These are phyloP conservation scores for Ganoderma multipileum DNA, from an alignment of 1,284 basidiomycete species.

Conservation along the genomic window DNA sequence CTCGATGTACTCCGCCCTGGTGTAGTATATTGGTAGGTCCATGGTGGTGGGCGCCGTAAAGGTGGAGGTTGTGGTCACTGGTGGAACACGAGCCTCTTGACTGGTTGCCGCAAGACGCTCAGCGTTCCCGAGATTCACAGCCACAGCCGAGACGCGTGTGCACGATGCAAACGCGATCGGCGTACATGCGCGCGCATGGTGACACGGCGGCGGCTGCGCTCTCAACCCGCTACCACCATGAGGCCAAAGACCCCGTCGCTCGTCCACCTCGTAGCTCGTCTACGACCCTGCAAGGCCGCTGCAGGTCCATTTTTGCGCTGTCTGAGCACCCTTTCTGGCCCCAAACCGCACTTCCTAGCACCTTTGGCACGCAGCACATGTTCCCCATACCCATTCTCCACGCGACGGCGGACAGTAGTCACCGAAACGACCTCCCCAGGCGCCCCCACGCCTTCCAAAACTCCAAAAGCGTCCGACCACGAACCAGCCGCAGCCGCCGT, in stretches of 20 bases:
- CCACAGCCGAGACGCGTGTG: background rate
- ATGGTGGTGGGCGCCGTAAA: conserved; percentile 45
- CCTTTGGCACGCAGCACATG: background rate
- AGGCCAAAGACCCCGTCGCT: conserved; percentile 14
- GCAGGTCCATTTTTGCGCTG: conserved; percentile 9
- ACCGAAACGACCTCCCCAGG: conserved; percentile 6
- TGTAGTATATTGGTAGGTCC: conserved; percentile 77
- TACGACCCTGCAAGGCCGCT: conserved; percentile 4
- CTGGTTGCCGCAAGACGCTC: conserved; percentile 12
- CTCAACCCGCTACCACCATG: conserved; percentile 17
- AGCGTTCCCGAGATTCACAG: background rate
- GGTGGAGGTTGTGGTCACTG: conserved; percentile 14
- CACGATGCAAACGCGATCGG: background rate
- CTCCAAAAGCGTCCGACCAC: background rate
- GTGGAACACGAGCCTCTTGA: conserved; percentile 15
- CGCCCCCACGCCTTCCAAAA: background rate
- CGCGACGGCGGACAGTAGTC: conserved; percentile 11
- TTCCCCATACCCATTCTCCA: background rate
- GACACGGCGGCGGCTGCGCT: background rate
- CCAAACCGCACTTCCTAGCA: background rate
- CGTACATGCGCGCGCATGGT: background rate
- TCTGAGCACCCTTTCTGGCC: conserved; percentile 6
- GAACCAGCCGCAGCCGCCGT: background rate
- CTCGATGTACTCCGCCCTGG: conserved; percentile 82
- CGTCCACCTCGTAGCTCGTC: background rate